phyloP scores from a whole-genome alignment of 2,329 filamentous ascomycete genomes.

The Penicillium hesseltinei region DNA sequence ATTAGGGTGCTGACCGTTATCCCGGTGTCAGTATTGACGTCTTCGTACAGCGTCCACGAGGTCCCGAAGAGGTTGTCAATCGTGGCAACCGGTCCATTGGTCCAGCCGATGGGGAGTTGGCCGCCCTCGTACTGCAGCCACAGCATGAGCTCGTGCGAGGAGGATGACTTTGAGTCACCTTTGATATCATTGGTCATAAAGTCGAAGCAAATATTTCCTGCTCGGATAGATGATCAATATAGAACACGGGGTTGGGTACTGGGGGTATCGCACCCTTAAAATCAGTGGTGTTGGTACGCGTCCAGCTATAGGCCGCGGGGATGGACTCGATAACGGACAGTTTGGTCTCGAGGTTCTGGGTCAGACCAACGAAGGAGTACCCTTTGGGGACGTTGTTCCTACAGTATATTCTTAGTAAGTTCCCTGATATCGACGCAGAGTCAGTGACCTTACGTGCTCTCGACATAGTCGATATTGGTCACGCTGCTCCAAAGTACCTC shows the following conservation, averaged over 20 bases:
- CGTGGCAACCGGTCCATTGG: background rate
- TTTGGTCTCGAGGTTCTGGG: background rate
- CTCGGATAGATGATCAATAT: too few relatives aligned
- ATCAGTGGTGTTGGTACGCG: background rate
- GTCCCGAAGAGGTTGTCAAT: background rate
- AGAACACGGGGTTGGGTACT: too few relatives aligned
- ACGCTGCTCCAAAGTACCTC: background rate
- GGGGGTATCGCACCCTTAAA: background rate
- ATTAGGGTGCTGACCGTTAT: too few relatives aligned
- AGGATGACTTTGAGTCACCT: background rate
- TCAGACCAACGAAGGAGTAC: background rate
- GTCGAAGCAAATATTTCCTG: background rate
- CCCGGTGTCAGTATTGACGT: background rate
- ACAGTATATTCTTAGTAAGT: too few relatives aligned
- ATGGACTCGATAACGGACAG: background rate
- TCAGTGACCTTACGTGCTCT: background rate
- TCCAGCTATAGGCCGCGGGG: background rate
- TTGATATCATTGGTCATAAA: background rate
- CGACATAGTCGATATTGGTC: background rate
- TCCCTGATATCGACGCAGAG: too few relatives aligned
- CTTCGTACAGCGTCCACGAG: background rate
- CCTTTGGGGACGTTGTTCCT: background rate
- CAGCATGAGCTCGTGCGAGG: background rate
- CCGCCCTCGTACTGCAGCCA: background rate
- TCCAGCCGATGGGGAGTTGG: background rate